Conservation (phyloP, 2,329 filamentous ascomycete species). For the Apiospora pterosperma region DNA sequence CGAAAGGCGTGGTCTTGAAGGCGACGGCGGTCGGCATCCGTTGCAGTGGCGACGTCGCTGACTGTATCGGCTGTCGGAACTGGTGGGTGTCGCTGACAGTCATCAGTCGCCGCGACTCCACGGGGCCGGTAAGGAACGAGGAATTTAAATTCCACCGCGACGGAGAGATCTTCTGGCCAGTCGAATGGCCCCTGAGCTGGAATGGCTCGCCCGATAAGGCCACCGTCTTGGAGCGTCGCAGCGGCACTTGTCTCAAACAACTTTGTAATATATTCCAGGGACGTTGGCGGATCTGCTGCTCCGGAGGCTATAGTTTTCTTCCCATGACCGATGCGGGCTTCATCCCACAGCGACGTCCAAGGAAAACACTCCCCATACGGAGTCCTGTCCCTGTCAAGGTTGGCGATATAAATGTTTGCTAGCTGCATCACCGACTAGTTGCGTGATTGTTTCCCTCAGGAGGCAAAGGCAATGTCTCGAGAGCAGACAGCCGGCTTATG, state of each 20-base stretch:
- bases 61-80: background rate
- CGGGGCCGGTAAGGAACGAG: constrained; percentile 5
- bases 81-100: background rate
- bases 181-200: background rate
- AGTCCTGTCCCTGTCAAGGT: background rate
- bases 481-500: constrained; percentile 1
- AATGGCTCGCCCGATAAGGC: background rate
- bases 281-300: background rate
- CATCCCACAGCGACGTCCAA: background rate
- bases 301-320: background rate
- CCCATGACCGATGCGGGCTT: background rate
- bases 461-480: background rate
- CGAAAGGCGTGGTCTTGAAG: constrained; percentile 81
- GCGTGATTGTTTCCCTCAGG: background rate
- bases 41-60: background rate
- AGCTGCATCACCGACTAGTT: background rate
- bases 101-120: background rate
- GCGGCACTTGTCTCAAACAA: background rate
- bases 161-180: background rate
- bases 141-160: constrained; percentile 10
- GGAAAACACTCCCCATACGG: background rate
- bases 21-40: constrained; percentile 69
- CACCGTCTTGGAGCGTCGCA: background rate
- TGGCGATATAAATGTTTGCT: background rate
- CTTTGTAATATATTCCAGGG: background rate